phyloP scores from a whole-genome alignment of 495 filamentous ascomycete species.

The Usnea hakonensis region DNA sequence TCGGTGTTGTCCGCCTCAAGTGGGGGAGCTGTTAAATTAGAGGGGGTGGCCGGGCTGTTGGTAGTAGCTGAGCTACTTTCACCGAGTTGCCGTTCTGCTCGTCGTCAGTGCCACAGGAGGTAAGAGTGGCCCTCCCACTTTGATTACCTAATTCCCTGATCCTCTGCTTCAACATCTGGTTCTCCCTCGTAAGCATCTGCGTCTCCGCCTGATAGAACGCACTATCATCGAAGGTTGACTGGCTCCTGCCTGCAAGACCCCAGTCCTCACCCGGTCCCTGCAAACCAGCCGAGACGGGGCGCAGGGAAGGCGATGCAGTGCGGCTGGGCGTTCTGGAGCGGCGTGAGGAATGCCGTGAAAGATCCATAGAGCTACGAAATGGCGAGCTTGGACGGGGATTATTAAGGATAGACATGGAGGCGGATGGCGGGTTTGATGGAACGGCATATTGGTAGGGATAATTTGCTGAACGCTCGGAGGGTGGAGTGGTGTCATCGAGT shows the following conservation, averaged over 20 bases:
- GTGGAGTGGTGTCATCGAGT: constrained; percentile 62
- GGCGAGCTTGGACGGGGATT: constrained; percentile 42
- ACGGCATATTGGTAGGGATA: constrained; percentile 35
- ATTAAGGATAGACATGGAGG: constrained; percentile 27
- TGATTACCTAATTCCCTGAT: constrained; percentile 63
- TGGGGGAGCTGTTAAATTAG: constrained; percentile 19
- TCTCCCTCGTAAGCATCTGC: constrained; percentile 77
- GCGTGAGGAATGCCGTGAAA: constrained; percentile 45
- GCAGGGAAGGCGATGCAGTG: constrained; percentile 30
- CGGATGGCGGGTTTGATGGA: constrained; percentile 22
- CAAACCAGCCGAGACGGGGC: constrained; percentile 25
- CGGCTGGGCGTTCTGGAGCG: constrained; percentile 31
- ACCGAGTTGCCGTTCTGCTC: constrained; percentile 20
- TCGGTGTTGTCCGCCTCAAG: constrained; percentile 10
- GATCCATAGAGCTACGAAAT: constrained; percentile 50
- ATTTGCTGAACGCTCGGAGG: constrained; percentile 53
- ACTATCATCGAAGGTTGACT: constrained; percentile 62
- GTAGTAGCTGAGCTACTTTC: constrained; percentile 16
- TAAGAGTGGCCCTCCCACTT: too few species aligned
- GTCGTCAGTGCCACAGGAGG: neutral
- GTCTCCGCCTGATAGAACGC: constrained; percentile 91
- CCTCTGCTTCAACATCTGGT: constrained; percentile 81
- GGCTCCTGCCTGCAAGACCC: constrained; percentile 27
- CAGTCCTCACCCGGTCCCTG: constrained; percentile 27
- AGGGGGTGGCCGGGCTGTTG: constrained; percentile 18